Conservation (phyloP, 2,329 filamentous ascomycete genomes). For the Fusarium chuoi region DNA sequence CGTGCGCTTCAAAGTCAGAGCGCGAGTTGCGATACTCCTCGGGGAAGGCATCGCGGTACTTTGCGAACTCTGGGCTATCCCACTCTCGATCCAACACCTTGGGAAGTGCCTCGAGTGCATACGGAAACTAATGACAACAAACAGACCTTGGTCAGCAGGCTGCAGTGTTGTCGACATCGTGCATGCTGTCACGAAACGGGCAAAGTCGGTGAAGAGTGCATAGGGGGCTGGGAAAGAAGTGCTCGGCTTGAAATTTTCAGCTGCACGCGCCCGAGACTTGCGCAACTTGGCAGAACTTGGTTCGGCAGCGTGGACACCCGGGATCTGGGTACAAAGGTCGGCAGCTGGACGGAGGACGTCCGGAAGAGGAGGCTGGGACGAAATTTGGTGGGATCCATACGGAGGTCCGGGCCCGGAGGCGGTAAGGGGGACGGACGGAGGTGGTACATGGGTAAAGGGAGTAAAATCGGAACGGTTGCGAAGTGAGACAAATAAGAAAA, state of each 20-base stretch:
- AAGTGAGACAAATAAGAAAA: slow-evolving; percentile 25
- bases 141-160: slow-evolving; percentile 28
- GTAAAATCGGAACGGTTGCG: slow-evolving; percentile 30
- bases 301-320: slow-evolving; percentile 27
- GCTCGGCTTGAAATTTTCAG: slow-evolving; percentile 17
- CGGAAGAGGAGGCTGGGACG: slow-evolving; percentile 36
- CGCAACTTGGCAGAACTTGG: slow-evolving; percentile 31
- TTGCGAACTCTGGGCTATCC: slow-evolving; percentile 70
- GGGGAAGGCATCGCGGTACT: slow-evolving; percentile 78
- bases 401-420: slow-evolving; percentile 36
- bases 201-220: slow-evolving; percentile 43
- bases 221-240: slow-evolving; percentile 21
- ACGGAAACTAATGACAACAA: slow-evolving; percentile 72
- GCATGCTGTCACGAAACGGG: slow-evolving; percentile 12
- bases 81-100: slow-evolving; percentile 72
- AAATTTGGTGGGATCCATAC: slow-evolving; percentile 26
- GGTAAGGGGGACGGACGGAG: slow-evolving; percentile 29
- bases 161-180: slow-evolving; percentile 27
- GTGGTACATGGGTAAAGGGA: slow-evolving; percentile 20
- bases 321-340: slow-evolving; percentile 25
- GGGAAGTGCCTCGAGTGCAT: slow-evolving; percentile 75
- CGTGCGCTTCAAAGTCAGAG: slow-evolving; percentile 71
- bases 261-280: slow-evolving; percentile 36
- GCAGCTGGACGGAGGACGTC: slow-evolving; percentile 25
- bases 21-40: slow-evolving; percentile 68